phyloP scores from a whole-genome alignment of 2,329 filamentous ascomycete genomes.

The Monosporascus sp. region DNA sequence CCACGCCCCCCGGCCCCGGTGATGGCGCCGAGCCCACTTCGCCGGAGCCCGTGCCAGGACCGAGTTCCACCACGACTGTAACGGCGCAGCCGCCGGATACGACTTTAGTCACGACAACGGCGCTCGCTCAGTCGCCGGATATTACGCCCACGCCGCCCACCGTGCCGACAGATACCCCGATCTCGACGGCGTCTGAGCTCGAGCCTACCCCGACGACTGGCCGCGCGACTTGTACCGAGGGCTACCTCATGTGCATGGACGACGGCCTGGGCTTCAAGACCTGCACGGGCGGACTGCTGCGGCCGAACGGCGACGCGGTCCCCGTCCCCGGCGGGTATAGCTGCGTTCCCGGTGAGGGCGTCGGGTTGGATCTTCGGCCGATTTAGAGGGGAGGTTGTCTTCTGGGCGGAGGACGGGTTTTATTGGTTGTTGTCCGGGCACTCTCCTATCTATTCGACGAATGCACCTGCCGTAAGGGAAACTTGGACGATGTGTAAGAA shows the following conservation, averaged over 20 bases:
- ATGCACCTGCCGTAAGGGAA: too few species aligned
- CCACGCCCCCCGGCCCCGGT: background rate
- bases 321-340: constrained; percentile 16
- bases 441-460: too few species aligned
- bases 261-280: constrained; percentile 18
- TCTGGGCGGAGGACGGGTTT: too few species aligned
- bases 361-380: constrained; percentile 16
- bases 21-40: background rate
- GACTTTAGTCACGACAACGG: too few species aligned
- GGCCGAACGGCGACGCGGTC: constrained; percentile 4
- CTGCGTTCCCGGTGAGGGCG: constrained; percentile 13
- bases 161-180: background rate
- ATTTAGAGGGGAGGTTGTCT: background rate
- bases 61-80: background rate
- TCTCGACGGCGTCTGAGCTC: background rate
- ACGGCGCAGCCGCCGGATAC: too few species aligned
- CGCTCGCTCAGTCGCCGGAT: background rate
- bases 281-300: constrained; percentile 19
- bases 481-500: too few species aligned
- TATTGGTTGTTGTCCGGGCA: too few species aligned
- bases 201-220: background rate
- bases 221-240: constrained; percentile 12
- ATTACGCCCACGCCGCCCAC: background rate
- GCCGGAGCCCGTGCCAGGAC: background rate
- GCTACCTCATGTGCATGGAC: constrained; percentile 19